Base-by-base conservation (phyloP, 2,329 filamentous ascomycete species). In the Samsoniella hepiali region DNA sequence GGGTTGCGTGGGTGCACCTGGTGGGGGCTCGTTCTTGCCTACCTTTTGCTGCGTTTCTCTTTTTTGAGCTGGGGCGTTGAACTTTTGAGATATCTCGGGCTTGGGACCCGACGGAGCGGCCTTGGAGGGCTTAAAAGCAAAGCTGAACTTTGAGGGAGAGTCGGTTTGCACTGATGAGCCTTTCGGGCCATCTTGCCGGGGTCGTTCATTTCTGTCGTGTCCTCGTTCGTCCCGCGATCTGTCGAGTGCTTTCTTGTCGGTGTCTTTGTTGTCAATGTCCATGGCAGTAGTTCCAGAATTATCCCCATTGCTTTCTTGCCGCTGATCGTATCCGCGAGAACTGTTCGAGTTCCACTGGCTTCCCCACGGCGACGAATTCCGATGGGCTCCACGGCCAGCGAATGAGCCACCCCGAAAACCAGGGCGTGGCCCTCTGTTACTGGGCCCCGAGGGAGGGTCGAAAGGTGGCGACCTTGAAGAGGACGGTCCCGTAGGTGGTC, bases 121-220 rank as follows among this genome's bases (percentile, higher is more conserved):
- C 68, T 88, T 88, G 11, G 81, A 84, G 10, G 81, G 84, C 73
- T 97, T 97, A 75, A 98, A 92, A 1, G 93, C 92, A 74, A 98
- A 98, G 73, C 92, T 96, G 71, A 97, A 96, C 76, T 94, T 95
- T 51, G 87, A 77, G 5, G 59, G 27, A 1, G 77, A 74, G 17
- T 74, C 74, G 4, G 78, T 76, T 40, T 82, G 78, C 13, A 77
- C 73, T n/a, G 83, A 80, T n/a, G 84, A 80, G 5, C 80, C 77
- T 57, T 84, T 54, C 27, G 65, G 34, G 45, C 65, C 13, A 15
- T 62, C 59, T 27, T 62, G 59, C 13, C 59, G 40, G 22, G 42
- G 36, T 5, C 59, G 42, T 9, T 62, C 59, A 22, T 27, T 56
- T 32, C 32, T 49, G 53, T 66, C 66, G 29, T 76, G 55, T 45